Conservation (phyloP, 805 yeast species). For the Candida nitratophila region DNA sequence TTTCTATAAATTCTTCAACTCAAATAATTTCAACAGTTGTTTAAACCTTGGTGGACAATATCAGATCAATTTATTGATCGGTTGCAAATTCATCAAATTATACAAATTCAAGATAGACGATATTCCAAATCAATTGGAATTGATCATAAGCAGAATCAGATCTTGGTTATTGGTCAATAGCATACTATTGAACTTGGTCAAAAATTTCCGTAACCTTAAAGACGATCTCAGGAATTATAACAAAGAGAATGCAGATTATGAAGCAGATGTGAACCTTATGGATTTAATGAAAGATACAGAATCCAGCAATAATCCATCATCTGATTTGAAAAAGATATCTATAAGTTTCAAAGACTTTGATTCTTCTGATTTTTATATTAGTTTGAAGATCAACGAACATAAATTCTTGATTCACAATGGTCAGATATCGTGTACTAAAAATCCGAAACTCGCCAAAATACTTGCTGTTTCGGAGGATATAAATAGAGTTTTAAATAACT, state of each 20-base stretch:
- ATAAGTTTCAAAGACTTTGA: neutral
- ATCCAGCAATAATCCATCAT: neutral
- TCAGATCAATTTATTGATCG: slow-evolving; percentile 14
- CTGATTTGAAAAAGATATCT: neutral
- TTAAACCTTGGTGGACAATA: neutral
- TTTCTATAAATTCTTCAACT: neutral
- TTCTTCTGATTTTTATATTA: neutral
- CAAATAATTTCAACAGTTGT: neutral
- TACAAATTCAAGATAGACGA: neutral
- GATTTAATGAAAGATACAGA: neutral
- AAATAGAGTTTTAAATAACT: neutral
- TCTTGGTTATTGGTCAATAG: slow-evolving; percentile 22
- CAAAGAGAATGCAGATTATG: neutral
- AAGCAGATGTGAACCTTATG: neutral
- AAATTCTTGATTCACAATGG: slow-evolving; percentile 10
- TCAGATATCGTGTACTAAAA: slow-evolving; percentile 2
- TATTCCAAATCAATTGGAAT: neutral
- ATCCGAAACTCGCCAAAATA: slow-evolving; percentile 5
- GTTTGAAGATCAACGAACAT: slow-evolving; percentile 2
- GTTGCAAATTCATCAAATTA: slow-evolving; percentile 22
- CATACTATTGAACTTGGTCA: slow-evolving; percentile 14
- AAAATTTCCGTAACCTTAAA: neutral
- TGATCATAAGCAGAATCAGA: slow-evolving; percentile 15
- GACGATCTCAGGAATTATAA: neutral
- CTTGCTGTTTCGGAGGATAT: slow-evolving; percentile 13